Base-by-base conservation (phyloP, 805 yeast species). In the Saturnispora sanitii region DNA sequence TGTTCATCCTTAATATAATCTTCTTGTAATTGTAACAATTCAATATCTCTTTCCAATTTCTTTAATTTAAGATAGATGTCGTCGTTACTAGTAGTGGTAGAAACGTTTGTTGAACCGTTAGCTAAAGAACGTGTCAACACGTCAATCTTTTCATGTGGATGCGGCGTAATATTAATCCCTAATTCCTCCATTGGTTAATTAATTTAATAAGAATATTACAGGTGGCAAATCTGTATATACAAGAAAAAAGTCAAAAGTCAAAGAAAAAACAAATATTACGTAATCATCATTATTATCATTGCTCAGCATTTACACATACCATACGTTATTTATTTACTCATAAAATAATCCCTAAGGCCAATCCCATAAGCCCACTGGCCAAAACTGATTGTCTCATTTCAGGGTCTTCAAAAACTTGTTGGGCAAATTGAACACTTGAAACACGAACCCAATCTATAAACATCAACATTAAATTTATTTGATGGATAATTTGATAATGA, bases 1-100 rank as follows among this genome's bases (percentile, higher is more conserved):
- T 88, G 96, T 62, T 92, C 99, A 61, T 92, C 98, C 57, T 94
- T 92, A 58, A 92, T 87, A 61, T 90, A 94, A 45, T 88, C 96
- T 61, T 92, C 99, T 63, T 92, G 98, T 49, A 92, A 69, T 45
- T 73, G 65, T 47, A 92, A 66, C 38, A 92, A 67, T 52, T 90
- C 96, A 54, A 84, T 72, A 57, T 90, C 95, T 50, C 88, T 86
- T 58, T 94, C 94, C 48, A 92, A 71, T 57, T 78, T 83, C 71
- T 92, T 94, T 52, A 90, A 70, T 51, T 74, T 82, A 50, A 85
- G 65, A 64, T 92, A 92, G 29, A 82, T 82, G 58, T 92, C 97
- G 19, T 64, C 58, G 37, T 57, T 51, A 56, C 70, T 56, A 32
- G 49, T 57, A 41, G 45, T 54, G 16, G 47, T 38, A 16, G 41